Evolutionary conservation across 768 basidiomycete species (phyloP), one percentile per base, ranked within the genome.

Genomic region (Phylloporus arenicola): DNA sequence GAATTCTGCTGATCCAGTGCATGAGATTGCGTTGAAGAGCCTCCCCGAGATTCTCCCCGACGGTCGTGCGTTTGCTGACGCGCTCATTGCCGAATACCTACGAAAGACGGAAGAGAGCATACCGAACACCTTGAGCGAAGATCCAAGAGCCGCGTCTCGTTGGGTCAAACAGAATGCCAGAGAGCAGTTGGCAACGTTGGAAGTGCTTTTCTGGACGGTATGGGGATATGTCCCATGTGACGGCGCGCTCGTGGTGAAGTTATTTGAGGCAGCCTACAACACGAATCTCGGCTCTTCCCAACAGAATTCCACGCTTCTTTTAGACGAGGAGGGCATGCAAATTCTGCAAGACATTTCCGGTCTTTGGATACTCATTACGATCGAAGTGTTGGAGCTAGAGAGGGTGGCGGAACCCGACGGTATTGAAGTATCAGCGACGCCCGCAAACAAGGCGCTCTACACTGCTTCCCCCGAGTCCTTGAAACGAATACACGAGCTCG

Each of bases 181-280:
- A 59, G 85, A 93, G 60, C 94, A 95, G 64, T 70, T 92, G 37
- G 82, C 83, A 11, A 63, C 92, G 38, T 71, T 96, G 43, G 91
- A 96, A 57, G 80, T 94, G 30, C 73, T 96, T 40, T 97, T 96
- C 68, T 90, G 89, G 81, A 77, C 83, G 5, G 84, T 92, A 79
- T 94, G 86, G 83, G 82, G 79, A 12, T 84, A 81, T 50, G 78
- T 80, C 11, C 68, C 83, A 0, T 84, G 88, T 57, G 77, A 73
- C 33, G 88, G 84, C 2, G 70, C 77, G 4, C 61, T 86, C 49
- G 83, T 90, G 25, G 73, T 76, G 56, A 70, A 72, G 47, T 76
- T 92, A 33, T 81, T 83, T 64, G 75, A 83, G 51, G 74, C 81
- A 1, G 83, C 84, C 6, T 86, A 84, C 61, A 66, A 67, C 29